Base-by-base conservation (phyloP, 2,329 filamentous ascomycete species). In the Incumbomyces delicatus region DNA sequence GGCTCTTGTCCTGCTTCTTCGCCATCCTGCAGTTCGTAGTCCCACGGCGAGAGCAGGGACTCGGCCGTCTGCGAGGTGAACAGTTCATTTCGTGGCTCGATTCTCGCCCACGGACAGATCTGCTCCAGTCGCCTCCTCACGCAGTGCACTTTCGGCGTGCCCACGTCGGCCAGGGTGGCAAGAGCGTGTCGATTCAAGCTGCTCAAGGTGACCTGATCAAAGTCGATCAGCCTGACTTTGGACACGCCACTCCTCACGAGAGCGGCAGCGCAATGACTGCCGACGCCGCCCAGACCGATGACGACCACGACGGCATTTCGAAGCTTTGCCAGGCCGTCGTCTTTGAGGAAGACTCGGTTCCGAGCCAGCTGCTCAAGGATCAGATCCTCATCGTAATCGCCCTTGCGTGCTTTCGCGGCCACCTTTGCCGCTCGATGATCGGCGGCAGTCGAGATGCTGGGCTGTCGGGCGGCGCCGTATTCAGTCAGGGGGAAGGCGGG, bases 181-280 rank as follows among this genome's bases (percentile, higher is more conserved):
- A 98, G 83, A 7, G 92, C 88, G 66, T 98, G 92, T n/a, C 92
- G 75, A 65, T 98, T 98, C 46, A 98, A 71, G 2, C 88, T 95
- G 53, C 87, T 94, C 37, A 98, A 73, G 0, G 89, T 94, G 30
- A 98, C 90, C 73, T 98, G 92, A 63, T 98, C 92, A 63, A 98
- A 98, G 65, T 98, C 92, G 56, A 98, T 80, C 32, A 98, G 76
- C 1, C 92, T 82, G 46, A 98, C 75, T 57, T 81, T 83, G n/a
- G 84, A 82, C 36, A 94, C 87, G 29, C 92, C 92, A 0, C 89
- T 95, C 27, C 92, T 82, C 4, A 87, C 84, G 27, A 98, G 78
- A 2, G 92, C 83, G 1, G 89, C 83, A 3, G 83, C 78, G 52
- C 87, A 89, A 69, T 98, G 94, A 6, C 88, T 95, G 38, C 92